phyloP scores from a whole-genome alignment of 495 filamentous ascomycete species.

The Xylaria intraflava region DNA sequence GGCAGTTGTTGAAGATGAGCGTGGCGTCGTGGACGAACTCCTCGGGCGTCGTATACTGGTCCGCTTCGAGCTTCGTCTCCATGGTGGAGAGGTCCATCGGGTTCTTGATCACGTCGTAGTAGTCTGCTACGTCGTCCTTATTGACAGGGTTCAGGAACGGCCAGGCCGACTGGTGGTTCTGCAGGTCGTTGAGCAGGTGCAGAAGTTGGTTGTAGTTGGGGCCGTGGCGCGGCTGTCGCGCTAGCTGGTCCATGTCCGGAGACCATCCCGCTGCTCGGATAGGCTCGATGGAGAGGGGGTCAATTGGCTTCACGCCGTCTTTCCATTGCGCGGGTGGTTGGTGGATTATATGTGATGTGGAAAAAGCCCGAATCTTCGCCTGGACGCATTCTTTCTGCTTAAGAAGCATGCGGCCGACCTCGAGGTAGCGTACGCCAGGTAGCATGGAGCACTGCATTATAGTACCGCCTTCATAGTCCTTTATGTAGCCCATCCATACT shows the following conservation, averaged over 20 bases:
- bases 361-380: slow-evolving; percentile 89
- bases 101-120: slow-evolving; percentile 97
- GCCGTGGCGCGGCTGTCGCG: slow-evolving; percentile 92
- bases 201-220: slow-evolving; percentile 92
- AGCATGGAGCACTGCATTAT: slow-evolving; percentile 99
- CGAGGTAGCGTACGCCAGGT: slow-evolving; percentile 88
- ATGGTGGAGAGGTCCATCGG: slow-evolving; percentile 96
- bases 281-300: slow-evolving; percentile 73
- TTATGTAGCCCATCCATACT: slow-evolving; percentile 99
- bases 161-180: slow-evolving; percentile 87
- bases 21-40: slow-evolving; percentile 90
- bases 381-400: slow-evolving; percentile 95
- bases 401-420: slow-evolving; percentile 86
- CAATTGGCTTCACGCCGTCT: slow-evolving; percentile 61
- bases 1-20: slow-evolving; percentile 91
- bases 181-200: slow-evolving; percentile 89
- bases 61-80: slow-evolving; percentile 91
- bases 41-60: slow-evolving; percentile 83
- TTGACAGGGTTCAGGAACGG: slow-evolving; percentile 94
- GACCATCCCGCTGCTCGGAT: slow-evolving; percentile 92
- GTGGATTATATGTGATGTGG: slow-evolving; percentile 82
- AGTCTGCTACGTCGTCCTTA: slow-evolving; percentile 89
- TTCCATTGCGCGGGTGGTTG: slow-evolving; percentile 79
- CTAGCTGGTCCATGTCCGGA: slow-evolving; percentile 93
- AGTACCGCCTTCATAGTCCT: slow-evolving; percentile 97